Percentiles rank a stretch among this genome's conserved stretches.
These are phyloP conservation scores for Teunomyces stri DNA, from an alignment of 805 yeast species.

Conservation along the genomic window DNA sequence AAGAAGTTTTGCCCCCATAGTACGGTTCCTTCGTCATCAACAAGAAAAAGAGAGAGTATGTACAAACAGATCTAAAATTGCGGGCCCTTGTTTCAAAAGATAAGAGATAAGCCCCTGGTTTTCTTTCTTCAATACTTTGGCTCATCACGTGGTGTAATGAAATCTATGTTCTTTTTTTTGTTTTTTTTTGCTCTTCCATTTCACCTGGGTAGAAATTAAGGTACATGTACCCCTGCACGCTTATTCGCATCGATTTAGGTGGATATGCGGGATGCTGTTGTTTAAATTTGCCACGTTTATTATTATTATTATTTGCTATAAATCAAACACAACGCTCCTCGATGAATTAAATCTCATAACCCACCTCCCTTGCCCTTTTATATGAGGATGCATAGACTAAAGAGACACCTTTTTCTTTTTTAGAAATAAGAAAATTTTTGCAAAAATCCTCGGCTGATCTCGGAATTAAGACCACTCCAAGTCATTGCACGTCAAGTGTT, in stretches of 20 bases:
- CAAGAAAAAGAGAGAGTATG: neutral
- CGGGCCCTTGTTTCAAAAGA: neutral
- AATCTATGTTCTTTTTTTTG: no score
- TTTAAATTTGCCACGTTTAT: neutral
- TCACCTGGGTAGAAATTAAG: no score
- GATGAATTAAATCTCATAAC: neutral
- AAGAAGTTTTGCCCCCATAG: conserved; percentile 5
- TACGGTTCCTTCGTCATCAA: conserved; percentile 14
- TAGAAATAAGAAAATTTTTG: no score
- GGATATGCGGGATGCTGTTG: neutral
- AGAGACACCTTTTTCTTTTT: neutral
- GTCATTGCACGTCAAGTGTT: no score
- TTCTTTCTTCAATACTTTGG: no score
- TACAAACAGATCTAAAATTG: neutral
- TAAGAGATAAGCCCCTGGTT: neutral
- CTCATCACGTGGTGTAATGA: no score
- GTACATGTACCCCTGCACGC: no score
- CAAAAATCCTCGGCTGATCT: neutral
- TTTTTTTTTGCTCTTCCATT: neutral
- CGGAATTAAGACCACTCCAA: no score
- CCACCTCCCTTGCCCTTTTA: neutral
- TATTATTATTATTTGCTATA: neutral
- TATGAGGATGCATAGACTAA: neutral
- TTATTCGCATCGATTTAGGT: no score
- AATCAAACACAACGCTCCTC: neutral